These are phyloP conservation scores for Cucurbita pepo DNA, from an alignment of 306 rosid genomes.

Conservation along the genomic window DNA sequence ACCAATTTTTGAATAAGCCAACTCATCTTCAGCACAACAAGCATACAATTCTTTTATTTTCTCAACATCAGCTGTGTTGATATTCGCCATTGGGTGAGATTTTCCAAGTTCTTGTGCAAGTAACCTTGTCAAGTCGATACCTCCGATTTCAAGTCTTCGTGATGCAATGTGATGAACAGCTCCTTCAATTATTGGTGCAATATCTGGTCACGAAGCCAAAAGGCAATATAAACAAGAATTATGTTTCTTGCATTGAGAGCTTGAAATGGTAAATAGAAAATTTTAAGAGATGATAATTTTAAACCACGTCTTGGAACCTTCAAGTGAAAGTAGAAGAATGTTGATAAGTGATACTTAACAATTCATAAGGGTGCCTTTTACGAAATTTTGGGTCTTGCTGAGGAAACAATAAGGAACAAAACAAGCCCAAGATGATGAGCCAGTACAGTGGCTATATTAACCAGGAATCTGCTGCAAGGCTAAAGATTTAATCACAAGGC, in stretches of 20 bases:
- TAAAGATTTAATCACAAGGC: neutral
- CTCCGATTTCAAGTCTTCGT: slow-evolving; percentile 92
- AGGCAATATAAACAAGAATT: slow-evolving; percentile 2
- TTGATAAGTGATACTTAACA: neutral
- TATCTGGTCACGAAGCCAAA: slow-evolving; percentile 37
- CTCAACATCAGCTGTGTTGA: slow-evolving; percentile 67
- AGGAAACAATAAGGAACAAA: neutral
- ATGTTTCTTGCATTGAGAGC: neutral
- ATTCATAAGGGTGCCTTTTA: neutral
- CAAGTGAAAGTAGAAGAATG: neutral
- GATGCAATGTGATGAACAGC: slow-evolving; percentile 98
- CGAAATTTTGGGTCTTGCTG: neutral
- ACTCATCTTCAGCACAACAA: slow-evolving; percentile 86
- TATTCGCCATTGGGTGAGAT: slow-evolving; percentile 55
- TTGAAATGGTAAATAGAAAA: neutral
- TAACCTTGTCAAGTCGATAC: slow-evolving; percentile 63
- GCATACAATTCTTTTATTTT: slow-evolving; percentile 76
- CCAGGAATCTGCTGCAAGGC: slow-evolving; percentile 2
- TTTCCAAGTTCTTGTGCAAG: slow-evolving; percentile 82
- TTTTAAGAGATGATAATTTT: neutral
- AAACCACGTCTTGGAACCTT: no score
- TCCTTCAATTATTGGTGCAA: slow-evolving; percentile 97
- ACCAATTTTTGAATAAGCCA: slow-evolving; percentile 58
- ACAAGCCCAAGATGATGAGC: neutral
- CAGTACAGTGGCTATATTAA: neutral